Evolutionary conservation across 2,329 filamentous ascomycete species (phyloP).

Genomic region (Penicillium sp.): DNA sequence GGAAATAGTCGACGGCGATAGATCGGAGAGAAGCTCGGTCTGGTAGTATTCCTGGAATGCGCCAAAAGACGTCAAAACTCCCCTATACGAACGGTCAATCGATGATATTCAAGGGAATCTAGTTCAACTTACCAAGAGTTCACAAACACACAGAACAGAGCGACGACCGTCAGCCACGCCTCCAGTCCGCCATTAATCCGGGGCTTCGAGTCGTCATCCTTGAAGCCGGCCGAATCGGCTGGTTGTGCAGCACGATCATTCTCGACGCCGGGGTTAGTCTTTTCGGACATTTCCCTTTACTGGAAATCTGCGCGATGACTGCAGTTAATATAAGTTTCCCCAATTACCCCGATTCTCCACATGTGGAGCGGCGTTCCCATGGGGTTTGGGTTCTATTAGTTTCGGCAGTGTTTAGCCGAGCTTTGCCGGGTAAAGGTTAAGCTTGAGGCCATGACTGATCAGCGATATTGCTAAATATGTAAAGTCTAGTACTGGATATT

Average conservation of each 20-base stretch:
- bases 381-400: slow-evolving; percentile 16
- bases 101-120: not conserved
- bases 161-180: slow-evolving; percentile 28
- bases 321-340: slow-evolving; percentile 1
- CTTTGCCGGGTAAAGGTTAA: too few species aligned
- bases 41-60: slow-evolving; percentile 48
- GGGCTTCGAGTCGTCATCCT: slow-evolving; percentile 8
- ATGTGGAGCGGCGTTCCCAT: slow-evolving; percentile 12
- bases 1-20: slow-evolving; percentile 42
- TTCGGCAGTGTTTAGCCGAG: slow-evolving; percentile 21
- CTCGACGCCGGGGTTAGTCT: not conserved
- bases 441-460: too few species aligned
- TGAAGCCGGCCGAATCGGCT: not conserved
- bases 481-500: too few species aligned
- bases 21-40: slow-evolving; percentile 29
- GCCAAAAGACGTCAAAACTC: slow-evolving; percentile 45
- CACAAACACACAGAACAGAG: slow-evolving; percentile 30
- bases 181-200: slow-evolving; percentile 25
- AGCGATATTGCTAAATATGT: too few species aligned
- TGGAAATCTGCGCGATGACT: too few species aligned
- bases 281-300: not conserved
- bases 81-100: slow-evolving; percentile 20
- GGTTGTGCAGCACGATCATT: not conserved
- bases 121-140: slow-evolving; percentile 28
- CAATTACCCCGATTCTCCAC: slow-evolving; percentile 12